Conservation (phyloP, 2,329 filamentous ascomycete species). For the Capronia coronata region DNA sequence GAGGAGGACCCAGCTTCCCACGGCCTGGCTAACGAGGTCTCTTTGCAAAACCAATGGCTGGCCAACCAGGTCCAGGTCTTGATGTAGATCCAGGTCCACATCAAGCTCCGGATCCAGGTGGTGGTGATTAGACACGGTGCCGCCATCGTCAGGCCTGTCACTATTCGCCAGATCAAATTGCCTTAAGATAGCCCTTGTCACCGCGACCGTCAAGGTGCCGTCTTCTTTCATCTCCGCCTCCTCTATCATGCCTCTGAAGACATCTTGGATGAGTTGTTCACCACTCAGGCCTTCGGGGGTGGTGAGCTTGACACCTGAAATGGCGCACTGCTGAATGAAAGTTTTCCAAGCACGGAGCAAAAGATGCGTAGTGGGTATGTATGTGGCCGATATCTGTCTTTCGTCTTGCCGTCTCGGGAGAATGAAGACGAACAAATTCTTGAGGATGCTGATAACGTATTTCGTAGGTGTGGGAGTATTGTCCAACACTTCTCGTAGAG, state of each 20-base stretch:
- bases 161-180: not conserved
- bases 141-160: not conserved
- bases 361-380: slow-evolving; percentile 14
- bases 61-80: not conserved
- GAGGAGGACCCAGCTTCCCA: slow-evolving; percentile 13
- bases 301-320: slow-evolving; percentile 11
- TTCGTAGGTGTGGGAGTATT: slow-evolving; percentile 22
- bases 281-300: not conserved
- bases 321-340: slow-evolving; percentile 19
- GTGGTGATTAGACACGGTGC: no score
- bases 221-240: slow-evolving; percentile 1
- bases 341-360: slow-evolving; percentile 23
- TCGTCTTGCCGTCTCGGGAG: not conserved
- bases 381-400: not conserved
- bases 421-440: slow-evolving; percentile 15
- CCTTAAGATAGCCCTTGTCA: slow-evolving; percentile 14
- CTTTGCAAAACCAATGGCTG: no score
- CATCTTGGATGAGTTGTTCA: not conserved
- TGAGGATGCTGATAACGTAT: slow-evolving; percentile 4
- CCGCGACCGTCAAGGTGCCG: slow-evolving; percentile 2
- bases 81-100: not conserved
- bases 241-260: slow-evolving; percentile 2
- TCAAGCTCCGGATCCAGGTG: not conserved
- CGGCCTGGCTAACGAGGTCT: not conserved
- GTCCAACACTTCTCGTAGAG: slow-evolving; percentile 16